Percentiles rank a stretch among this genome's conserved stretches.
Conservation (phyloP, 2,329 filamentous ascomycete genomes). For the Sclerotinia spermophila region DNA sequence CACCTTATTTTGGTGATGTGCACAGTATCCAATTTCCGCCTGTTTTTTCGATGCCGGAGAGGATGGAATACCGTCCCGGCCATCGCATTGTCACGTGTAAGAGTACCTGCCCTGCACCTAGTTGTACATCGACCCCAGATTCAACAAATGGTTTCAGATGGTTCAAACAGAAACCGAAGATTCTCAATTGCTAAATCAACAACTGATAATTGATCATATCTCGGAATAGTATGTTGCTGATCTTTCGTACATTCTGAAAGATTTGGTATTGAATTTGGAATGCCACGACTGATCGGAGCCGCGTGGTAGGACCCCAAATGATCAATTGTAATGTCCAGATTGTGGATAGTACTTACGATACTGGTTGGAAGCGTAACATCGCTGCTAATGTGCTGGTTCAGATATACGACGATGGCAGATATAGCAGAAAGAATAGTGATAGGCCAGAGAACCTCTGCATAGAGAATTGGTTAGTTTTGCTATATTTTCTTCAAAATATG, state of each 20-base stretch:
- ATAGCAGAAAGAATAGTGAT: constrained; percentile 56
- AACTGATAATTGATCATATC: background rate
- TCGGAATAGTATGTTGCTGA: background rate
- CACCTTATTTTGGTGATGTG: no score
- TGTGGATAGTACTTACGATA: constrained; percentile 44
- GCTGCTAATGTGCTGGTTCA: constrained; percentile 50
- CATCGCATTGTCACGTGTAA: background rate
- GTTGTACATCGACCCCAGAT: background rate
- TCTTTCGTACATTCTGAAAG: background rate
- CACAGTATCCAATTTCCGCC: no score
- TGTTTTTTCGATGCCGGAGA: no score
- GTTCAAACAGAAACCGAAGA: background rate
- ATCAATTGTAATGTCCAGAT: background rate
- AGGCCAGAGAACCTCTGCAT: constrained; percentile 50
- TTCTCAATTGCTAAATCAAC: background rate
- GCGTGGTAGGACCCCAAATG: background rate
- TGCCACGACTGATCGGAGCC: background rate
- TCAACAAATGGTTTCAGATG: background rate
- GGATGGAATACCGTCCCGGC: no score
- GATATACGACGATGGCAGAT: constrained; percentile 54
- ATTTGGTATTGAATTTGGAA: background rate
- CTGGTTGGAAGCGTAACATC: constrained; percentile 53
- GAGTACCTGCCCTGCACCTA: background rate
- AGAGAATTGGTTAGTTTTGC: background rate
- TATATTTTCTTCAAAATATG: no score